Base-by-base conservation (phyloP, 345 rosid genomes). In the Capsella bursapastoris region DNA sequence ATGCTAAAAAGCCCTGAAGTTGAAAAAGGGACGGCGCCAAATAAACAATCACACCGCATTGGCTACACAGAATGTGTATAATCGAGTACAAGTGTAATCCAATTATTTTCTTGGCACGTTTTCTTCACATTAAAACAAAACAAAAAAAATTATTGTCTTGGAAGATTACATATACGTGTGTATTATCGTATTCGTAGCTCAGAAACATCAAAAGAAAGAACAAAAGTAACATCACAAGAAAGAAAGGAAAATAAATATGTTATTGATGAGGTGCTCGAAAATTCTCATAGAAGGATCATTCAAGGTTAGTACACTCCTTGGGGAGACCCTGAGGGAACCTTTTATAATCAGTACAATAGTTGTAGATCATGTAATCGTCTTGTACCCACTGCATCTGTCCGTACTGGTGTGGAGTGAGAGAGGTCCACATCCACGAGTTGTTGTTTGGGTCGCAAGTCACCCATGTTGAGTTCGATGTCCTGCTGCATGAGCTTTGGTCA, bases 371-470 rank as follows among this genome's bases (percentile, higher is more conserved):
- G 69, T 41, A 82, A 16, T 85, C 71, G 2, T 70, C 48, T 43
- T 77, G 90, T 29, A 83, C 88, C 93, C 93, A 88, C 8, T 70
- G 64, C 14, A 88, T 71, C 14, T 70, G 74, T 27, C 83, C 77
- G 22, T 67, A 55, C 32, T 77, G 71, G 8, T 25, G 32, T 0
- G 71, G 8, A 44, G 45, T 84, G 29, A 88, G 68, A 35, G 71
- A 63, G 16, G 73, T 79, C 57, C 75, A 53, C 72, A 41, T 73
- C 85, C 84, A 83, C 32, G 68, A 71, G 64, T 71, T 58, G 38
- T 31, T 73, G 40, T 41, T 55, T 66, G 51, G 3, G 69, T 75
- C 74, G 8, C 66, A 78, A 71, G 49, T 2, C 57, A 72, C 77
- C 68, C 68, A 58, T 66, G 72, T 71, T n/a, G 2, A 6, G 73